A percentile compares a stretch with the other conserved stretches of the same genome.
Evolutionary conservation across 2,329 filamentous ascomycete genomes (phyloP).

Genomic region (Xylaria digitata): DNA sequence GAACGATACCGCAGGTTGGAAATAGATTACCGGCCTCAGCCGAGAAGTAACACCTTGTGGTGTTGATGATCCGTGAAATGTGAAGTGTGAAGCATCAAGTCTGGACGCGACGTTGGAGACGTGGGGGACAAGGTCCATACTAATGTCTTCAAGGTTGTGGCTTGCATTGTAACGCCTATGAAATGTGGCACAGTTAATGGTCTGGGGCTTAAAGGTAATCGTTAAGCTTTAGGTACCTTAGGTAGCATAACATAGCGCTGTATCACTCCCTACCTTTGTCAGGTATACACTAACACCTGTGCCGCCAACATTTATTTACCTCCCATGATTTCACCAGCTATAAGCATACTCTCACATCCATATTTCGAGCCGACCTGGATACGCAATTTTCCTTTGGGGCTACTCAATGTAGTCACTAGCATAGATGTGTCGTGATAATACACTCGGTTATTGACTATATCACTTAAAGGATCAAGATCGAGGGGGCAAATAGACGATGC

Average conservation of each 20-base stretch:
- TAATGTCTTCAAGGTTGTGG: background rate
- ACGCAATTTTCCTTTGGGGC: too few species aligned
- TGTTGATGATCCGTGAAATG: background rate
- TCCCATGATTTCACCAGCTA: background rate
- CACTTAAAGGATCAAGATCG: background rate
- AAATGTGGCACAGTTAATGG: conserved; percentile 12
- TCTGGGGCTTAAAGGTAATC: too few species aligned
- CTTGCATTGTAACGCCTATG: background rate
- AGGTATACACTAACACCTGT: too few species aligned
- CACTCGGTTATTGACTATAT: background rate
- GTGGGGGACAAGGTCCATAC: background rate
- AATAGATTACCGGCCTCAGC: background rate
- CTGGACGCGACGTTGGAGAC: conserved; percentile 12
- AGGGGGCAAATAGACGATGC: background rate
- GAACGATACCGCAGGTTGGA: background rate
- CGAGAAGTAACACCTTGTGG: background rate
- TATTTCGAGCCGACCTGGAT: too few species aligned
- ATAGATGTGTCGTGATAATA: background rate
- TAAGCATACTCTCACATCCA: too few species aligned
- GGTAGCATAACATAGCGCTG: background rate
- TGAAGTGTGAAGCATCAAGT: background rate
- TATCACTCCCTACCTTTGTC: background rate
- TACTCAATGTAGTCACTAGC: too few species aligned
- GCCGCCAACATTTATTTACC: too few species aligned
- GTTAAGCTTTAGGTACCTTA: too few species aligned